Base-by-base conservation (phyloP, 148 eudicot species). In the Arctostaphylos glauca region DNA sequence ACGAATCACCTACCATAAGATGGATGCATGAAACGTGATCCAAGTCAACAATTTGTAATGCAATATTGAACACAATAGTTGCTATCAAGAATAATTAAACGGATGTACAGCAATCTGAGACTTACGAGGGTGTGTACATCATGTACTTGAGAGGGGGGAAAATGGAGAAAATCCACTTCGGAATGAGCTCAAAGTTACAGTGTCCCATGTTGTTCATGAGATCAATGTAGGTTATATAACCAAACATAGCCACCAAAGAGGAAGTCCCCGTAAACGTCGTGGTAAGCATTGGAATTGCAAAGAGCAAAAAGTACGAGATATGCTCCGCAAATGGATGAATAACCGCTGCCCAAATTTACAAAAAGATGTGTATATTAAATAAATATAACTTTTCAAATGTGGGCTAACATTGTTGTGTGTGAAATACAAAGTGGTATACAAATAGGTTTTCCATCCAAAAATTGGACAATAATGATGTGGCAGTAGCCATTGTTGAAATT, bases 251-350 rank as follows among this genome's bases (percentile, higher is more conserved):
- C 25, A n/a, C 49, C 14, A 92, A 47, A 0, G 93, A 90, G 9
- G 53, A 76, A 0, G 86, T 77, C 25, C 87, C 86, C 3, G 78
- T 78, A 7, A 89, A 4, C 1, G 75, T 14, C 0, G 83, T 75
- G 2, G 89, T 47, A 78, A 88, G 25, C 78, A 88, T 49, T 47
- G 97, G 94, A 81, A 93, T 93, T 15, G 87, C 81, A 48, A 92
- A 93, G 4, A 93, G 88, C 15, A 49, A 0, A 41, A 86, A 89
- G 64, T 92, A 93, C n/a, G 86, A 83, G 15, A 93, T 82, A 76
- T 90, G 90, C 56, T 93, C 97, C 44, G 88, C 97, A 77, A 93
- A 93, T 68, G 97, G 94, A 87, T 93, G 97, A 89, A 89, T 83
- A 19, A 92, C 93, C n/a, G 94, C 96, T 93, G 92, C 48, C 14